Evolutionary conservation across 2,329 filamentous ascomycete species (phyloP).

Genomic region (Penicillium sp.): DNA sequence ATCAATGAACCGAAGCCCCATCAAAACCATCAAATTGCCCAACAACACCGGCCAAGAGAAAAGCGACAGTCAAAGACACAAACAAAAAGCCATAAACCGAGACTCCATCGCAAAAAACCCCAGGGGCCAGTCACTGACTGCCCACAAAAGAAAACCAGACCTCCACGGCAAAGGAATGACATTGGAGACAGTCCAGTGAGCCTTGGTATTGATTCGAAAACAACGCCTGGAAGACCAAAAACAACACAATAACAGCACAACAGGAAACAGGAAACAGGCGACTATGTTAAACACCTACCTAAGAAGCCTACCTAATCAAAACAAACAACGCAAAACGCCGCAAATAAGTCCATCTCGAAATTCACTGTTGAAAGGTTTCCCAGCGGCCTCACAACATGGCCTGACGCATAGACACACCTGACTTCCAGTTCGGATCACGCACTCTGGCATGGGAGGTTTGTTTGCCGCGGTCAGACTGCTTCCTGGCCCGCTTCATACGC

Average conservation of each 20-base stretch:
- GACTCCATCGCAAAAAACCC: too few species aligned
- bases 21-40: too few species aligned
- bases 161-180: not conserved
- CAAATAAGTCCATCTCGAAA: too few species aligned
- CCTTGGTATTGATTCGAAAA: not conserved
- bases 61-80: not conserved
- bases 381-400: not conserved
- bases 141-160: not conserved
- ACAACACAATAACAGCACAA: not conserved
- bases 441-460: slow-evolving; percentile 23
- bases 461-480: slow-evolving; percentile 9
- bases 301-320: not conserved
- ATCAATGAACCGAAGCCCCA: not conserved
- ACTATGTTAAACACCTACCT: too few species aligned
- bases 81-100: not conserved
- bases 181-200: not conserved
- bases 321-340: not conserved
- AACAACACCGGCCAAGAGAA: too few species aligned
- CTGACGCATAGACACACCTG: slow-evolving; percentile 10
- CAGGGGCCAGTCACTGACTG: too few species aligned
- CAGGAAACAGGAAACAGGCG: not conserved
- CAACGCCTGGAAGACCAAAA: not conserved
- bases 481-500: slow-evolving; percentile 33
- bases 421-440: slow-evolving; percentile 18
- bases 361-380: not conserved